Conservation (phyloP, 2,329 filamentous ascomycete species). For the Colletotrichum euphorbiae region DNA sequence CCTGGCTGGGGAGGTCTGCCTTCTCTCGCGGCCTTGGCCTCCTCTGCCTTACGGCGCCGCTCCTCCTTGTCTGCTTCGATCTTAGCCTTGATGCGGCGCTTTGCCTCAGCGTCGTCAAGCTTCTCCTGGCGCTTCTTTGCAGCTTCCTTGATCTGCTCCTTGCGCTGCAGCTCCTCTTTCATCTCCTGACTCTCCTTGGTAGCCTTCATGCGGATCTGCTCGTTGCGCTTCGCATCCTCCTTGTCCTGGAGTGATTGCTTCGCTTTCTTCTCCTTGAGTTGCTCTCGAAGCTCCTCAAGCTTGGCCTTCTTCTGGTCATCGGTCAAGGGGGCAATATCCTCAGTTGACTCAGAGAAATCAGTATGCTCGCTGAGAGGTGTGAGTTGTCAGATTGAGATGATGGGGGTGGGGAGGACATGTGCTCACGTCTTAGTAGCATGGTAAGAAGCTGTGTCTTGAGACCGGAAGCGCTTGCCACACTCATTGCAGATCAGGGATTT, state of each 20-base stretch:
- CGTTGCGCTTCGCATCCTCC: slow-evolving; percentile 85
- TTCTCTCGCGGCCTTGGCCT: slow-evolving; percentile 86
- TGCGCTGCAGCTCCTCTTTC: slow-evolving; percentile 88
- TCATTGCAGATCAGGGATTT: slow-evolving; percentile 93
- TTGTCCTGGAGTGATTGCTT: slow-evolving; percentile 78
- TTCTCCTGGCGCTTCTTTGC: slow-evolving; percentile 90
- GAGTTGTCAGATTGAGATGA: slow-evolving; percentile 16
- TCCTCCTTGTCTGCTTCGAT: slow-evolving; percentile 96
- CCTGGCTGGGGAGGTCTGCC: slow-evolving; percentile 69
- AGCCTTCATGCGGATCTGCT: slow-evolving; percentile 85
- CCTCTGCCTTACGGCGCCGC: slow-evolving; percentile 84
- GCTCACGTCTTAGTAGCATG: slow-evolving; percentile 87
- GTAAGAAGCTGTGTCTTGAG: slow-evolving; percentile 83
- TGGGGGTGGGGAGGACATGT: not conserved
- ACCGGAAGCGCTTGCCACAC: slow-evolving; percentile 91
- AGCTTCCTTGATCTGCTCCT: slow-evolving; percentile 93
- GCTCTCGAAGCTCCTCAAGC: slow-evolving; percentile 79
- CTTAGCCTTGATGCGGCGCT: slow-evolving; percentile 89
- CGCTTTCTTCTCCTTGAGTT: slow-evolving; percentile 78
- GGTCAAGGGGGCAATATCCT: slow-evolving; percentile 90
- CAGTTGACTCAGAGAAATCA: slow-evolving; percentile 92
- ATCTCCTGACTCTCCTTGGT: slow-evolving; percentile 89
- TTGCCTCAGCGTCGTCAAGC: slow-evolving; percentile 83
- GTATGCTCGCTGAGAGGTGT: slow-evolving; percentile 74
- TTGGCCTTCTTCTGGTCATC: slow-evolving; percentile 90